phyloP scores from a whole-genome alignment of 768 basidiomycete genomes.

The Rhodotorula babjevae region DNA sequence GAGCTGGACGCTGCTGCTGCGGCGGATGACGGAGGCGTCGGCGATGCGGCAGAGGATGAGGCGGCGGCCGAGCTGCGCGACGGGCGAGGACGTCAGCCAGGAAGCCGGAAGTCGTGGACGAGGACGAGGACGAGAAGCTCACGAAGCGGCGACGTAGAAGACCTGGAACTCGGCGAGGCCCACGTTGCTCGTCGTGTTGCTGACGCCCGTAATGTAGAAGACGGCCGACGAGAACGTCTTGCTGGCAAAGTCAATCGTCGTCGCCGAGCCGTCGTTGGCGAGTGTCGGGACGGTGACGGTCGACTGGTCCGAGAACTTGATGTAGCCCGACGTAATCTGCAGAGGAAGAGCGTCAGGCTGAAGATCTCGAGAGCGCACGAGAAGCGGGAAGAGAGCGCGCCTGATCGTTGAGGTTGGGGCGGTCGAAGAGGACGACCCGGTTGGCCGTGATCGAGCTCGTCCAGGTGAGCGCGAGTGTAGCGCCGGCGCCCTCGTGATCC shows the following conservation, averaged over 20 bases:
- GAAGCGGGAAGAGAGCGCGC: background rate
- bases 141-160: background rate
- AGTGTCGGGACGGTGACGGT: constrained; percentile 6
- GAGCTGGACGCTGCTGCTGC: no score
- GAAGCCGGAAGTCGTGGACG: background rate
- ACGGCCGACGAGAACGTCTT: background rate
- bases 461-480: constrained; percentile 13
- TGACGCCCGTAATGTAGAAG: background rate
- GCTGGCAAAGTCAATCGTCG: constrained; percentile 4
- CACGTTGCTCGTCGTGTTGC: constrained; percentile 1
- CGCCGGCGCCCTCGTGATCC: constrained; percentile 13
- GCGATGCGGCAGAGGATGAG: no score
- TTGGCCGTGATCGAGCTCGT: background rate
- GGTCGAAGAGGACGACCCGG: constrained; percentile 24
- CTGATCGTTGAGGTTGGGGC: constrained; percentile 31
- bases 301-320: constrained; percentile 21
- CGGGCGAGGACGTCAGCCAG: background rate
- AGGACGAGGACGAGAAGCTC: background rate
- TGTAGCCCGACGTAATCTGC: background rate
- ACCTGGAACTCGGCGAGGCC: constrained; percentile 19
- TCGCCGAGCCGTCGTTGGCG: constrained; percentile 19
- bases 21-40: no score
- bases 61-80: background rate
- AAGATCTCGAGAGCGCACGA: background rate
- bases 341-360: background rate